A percentile compares a stretch with the other conserved stretches of the same genome.
These are phyloP conservation scores for Pestalotiopsis sp. DNA, from an alignment of 2,329 filamentous ascomycete genomes.

Conservation along the genomic window DNA sequence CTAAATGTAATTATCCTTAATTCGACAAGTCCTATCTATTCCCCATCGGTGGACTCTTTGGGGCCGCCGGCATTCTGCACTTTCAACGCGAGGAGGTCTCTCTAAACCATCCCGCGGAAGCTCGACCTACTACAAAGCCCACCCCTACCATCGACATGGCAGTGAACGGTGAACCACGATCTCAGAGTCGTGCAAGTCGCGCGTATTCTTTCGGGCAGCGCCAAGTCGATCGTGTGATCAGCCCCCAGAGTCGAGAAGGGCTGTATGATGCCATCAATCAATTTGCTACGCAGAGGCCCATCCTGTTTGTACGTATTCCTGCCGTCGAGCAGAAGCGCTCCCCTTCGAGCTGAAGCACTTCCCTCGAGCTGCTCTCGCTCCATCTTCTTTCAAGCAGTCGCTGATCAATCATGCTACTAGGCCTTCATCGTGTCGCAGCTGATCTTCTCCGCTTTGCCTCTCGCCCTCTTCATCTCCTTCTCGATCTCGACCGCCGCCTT, in stretches of 20 bases:
- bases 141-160: conserved; percentile 16
- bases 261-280: conserved; percentile 53
- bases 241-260: conserved; percentile 61
- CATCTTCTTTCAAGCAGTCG: background rate
- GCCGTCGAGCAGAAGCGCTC: background rate
- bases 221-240: conserved; percentile 54
- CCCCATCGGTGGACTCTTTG: background rate
- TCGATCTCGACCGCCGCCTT: conserved; percentile 63
- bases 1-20: background rate
- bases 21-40: too few relatives aligned
- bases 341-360: background rate
- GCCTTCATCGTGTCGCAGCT: conserved; percentile 69
- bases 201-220: conserved; percentile 43
- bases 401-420: conserved; percentile 38
- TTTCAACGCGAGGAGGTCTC: background rate
- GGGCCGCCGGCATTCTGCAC: background rate
- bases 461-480: conserved; percentile 71
- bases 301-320: conserved; percentile 63
- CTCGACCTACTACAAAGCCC: background rate
- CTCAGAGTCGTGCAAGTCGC: conserved; percentile 35
- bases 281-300: conserved; percentile 66
- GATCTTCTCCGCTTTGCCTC: conserved; percentile 65
- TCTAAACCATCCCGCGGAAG: background rate
- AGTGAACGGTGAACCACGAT: conserved; percentile 23
- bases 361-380: background rate